Evolutionary conservation across 2,329 filamentous ascomycete genomes (phyloP).

Genomic region (Fusarium mexicanum): DNA sequence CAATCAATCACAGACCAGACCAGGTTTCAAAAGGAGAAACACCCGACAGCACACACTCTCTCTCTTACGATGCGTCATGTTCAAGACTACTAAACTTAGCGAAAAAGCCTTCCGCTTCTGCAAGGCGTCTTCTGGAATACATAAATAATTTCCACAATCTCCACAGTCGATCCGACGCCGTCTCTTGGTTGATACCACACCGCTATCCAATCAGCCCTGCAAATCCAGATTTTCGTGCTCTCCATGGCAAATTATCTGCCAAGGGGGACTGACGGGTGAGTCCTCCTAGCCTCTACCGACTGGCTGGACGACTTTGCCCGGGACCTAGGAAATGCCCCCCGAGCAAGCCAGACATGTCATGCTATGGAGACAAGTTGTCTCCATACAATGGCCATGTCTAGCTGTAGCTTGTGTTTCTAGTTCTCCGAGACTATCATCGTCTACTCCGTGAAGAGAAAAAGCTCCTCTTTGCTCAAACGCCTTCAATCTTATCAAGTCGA

Average conservation of each 20-base stretch:
- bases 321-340: conserved; percentile 22
- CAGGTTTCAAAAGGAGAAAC: conserved; percentile 21
- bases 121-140: conserved; percentile 38
- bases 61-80: conserved; percentile 2
- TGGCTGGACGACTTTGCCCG: conserved; percentile 33
- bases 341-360: background rate
- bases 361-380: background rate
- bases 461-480: conserved; percentile 32
- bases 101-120: conserved; percentile 6
- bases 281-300: conserved; percentile 27
- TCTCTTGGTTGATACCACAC: conserved; percentile 34
- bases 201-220: conserved; percentile 43
- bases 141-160: conserved; percentile 38
- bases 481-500: conserved; percentile 21
- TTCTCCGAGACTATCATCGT: background rate
- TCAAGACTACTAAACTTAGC: conserved; percentile 18
- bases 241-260: conserved; percentile 28
- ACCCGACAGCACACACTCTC: background rate
- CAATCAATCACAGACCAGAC: background rate
- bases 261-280: background rate
- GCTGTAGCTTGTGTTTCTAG: background rate
- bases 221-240: conserved; percentile 19
- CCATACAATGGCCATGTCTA: background rate
- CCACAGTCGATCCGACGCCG: conserved; percentile 35
- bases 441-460: background rate